These are phyloP conservation scores for Vanilla planifolia DNA, from an alignment of 106 monocot genomes.

Conservation along the genomic window DNA sequence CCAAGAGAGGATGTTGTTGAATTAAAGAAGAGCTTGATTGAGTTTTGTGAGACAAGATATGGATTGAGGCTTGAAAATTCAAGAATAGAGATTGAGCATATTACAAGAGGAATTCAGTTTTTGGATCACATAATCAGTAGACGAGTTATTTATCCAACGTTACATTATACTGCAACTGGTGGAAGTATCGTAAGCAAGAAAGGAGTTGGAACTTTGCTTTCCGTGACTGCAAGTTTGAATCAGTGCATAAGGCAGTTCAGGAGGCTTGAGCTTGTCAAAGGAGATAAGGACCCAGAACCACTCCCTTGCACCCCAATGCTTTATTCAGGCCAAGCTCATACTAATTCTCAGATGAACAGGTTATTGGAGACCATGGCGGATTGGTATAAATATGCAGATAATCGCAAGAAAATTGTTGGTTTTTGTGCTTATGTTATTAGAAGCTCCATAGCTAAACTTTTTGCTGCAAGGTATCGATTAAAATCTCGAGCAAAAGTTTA, in stretches of 20 bases:
- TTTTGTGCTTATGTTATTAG: slow-evolving; percentile 94
- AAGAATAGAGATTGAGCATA: slow-evolving; percentile 79
- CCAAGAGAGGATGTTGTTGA: slow-evolving; percentile 81
- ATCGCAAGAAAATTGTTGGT: slow-evolving; percentile 89
- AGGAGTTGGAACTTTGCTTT: slow-evolving; percentile 85
- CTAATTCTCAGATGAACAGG: slow-evolving; percentile 98
- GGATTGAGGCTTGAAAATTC: slow-evolving; percentile 56
- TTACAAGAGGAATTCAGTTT: slow-evolving; percentile 89
- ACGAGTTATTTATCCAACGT: slow-evolving; percentile 72
- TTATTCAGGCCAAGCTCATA: slow-evolving; percentile 92
- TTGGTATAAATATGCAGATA: slow-evolving; percentile 95
- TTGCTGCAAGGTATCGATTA: slow-evolving; percentile 86
- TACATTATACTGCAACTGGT: slow-evolving; percentile 74
- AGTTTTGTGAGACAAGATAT: slow-evolving; percentile 63
- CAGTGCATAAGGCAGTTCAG: slow-evolving; percentile 70
- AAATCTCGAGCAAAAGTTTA: slow-evolving; percentile 98
- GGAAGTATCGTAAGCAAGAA: slow-evolving; percentile 78
- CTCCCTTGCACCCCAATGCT: slow-evolving; percentile 91
- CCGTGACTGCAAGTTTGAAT: slow-evolving; percentile 74
- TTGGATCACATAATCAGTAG: slow-evolving; percentile 83
- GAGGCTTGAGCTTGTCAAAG: slow-evolving; percentile 81
- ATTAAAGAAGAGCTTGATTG: slow-evolving; percentile 52
- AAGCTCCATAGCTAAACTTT: slow-evolving; percentile 92
- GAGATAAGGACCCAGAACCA: slow-evolving; percentile 90
- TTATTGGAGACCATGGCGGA: slow-evolving; percentile 94